Percentiles rank a stretch among this genome's conserved stretches.
Evolutionary conservation across 345 rosid genomes (phyloP).

Genomic region (Microcos paniculata): DNA sequence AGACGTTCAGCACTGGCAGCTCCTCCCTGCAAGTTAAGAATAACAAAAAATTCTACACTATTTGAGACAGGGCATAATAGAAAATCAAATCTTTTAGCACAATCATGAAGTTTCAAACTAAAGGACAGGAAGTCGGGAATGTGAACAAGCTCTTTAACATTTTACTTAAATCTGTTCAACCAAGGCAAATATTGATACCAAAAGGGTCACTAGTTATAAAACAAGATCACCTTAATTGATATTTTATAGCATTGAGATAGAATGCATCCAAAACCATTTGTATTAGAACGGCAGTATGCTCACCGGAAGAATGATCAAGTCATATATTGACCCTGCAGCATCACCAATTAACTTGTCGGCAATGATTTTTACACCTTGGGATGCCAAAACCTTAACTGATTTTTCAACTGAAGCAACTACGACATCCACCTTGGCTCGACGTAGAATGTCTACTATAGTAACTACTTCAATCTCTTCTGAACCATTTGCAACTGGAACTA

Average conservation of each 20-base stretch:
- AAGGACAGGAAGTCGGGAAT: neutral
- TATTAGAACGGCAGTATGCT: constrained; percentile 14
- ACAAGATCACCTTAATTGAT: neutral
- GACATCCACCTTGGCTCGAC: constrained; percentile 83
- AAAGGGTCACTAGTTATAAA: neutral
- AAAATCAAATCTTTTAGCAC: neutral
- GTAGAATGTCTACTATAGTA: constrained; percentile 62
- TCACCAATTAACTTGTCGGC: constrained; percentile 73
- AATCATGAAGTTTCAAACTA: neutral
- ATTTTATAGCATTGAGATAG: constrained; percentile 2
- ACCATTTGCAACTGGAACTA: constrained; percentile 84
- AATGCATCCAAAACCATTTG: constrained; percentile 14
- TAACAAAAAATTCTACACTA: neutral
- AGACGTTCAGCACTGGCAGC: constrained; percentile 55
- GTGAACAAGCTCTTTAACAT: neutral
- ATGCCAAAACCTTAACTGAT: constrained; percentile 55
- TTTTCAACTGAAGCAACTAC: constrained; percentile 81
- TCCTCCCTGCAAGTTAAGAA: constrained; percentile 61
- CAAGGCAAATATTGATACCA: neutral
- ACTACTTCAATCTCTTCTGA: constrained; percentile 81
- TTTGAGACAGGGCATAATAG: neutral
- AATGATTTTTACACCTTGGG: constrained; percentile 70
- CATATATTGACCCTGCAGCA: constrained; percentile 56
- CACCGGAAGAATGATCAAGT: constrained; percentile 87
- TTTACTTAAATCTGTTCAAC: neutral